A percentile compares a stretch with the other conserved stretches of the same genome.
Evolutionary conservation across 768 basidiomycete genomes (phyloP).

Genomic region (Tricholoma sp.): DNA sequence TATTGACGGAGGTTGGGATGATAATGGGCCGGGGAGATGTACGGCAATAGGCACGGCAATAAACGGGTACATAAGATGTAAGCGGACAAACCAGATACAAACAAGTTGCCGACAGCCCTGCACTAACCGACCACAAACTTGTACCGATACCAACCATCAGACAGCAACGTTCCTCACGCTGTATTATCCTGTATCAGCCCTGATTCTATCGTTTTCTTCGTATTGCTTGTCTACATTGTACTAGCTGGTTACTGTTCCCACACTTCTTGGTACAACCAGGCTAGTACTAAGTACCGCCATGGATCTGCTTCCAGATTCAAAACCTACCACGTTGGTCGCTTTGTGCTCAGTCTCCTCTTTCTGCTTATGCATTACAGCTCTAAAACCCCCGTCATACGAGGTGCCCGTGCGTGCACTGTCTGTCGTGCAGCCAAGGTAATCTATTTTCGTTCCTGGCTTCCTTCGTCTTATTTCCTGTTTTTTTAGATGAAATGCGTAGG

Average conservation of each 20-base stretch:
- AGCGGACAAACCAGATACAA: constrained; percentile 28
- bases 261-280: neutral
- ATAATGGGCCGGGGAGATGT: constrained; percentile 15
- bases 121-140: constrained; percentile 11
- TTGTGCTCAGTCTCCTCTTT: neutral
- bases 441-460: constrained; percentile 1
- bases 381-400: constrained; percentile 47
- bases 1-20: constrained; percentile 2
- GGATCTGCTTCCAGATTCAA: constrained; percentile 27
- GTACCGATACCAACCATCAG: constrained; percentile 12
- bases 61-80: constrained; percentile 24
- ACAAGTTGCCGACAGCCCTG: constrained; percentile 27
- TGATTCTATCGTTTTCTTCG: neutral
- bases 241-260: neutral
- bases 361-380: constrained; percentile 16
- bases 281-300: constrained; percentile 21
- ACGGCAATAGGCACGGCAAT: constrained; percentile 9
- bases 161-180: constrained; percentile 2
- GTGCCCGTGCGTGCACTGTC: constrained; percentile 72
- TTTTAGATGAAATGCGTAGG: constrained; percentile 87
- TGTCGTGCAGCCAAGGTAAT: constrained; percentile 78
- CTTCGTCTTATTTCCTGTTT: constrained; percentile 14
- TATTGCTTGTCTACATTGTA: neutral
- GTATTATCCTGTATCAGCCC: neutral
- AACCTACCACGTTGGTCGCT: constrained; percentile 25